Base-by-base conservation (phyloP, 2,329 filamentous ascomycete species). In the Verticillium zaregamsianum region DNA sequence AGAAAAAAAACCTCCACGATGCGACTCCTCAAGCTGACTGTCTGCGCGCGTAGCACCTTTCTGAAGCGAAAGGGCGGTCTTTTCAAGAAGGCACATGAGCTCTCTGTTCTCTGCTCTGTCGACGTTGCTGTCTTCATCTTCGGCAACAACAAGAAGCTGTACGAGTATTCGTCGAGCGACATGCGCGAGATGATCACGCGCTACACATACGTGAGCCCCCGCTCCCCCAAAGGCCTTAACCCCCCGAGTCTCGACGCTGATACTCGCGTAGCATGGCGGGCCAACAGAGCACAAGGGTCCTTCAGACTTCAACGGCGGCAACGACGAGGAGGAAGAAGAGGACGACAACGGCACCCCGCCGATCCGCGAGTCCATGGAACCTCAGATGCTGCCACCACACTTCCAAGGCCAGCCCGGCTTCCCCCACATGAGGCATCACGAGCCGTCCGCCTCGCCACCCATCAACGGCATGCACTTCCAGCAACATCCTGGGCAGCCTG, bases 71-170 rank as follows among this genome's bases (percentile, higher is more conserved):
- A 99, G 79, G 95, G 94, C 70, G 95, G 95, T 71, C 83, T 99
- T 58, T 99, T 99, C 86, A 99, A 99, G 83, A 99, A 99, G 86
- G 95, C 95, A 60, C 93, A 99, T 76, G 95, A 99, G 84, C 86
- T 99, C 59, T 97, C 94, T 59, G 95, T 99, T 56, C 89, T 99
- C 66, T 99, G 95, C 77, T 97, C 93, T 45, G 95, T 99, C 74
- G 95, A 99, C 76, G 95, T 99, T 68, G 95, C 95, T 49, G 95
- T 99, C 72, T 95, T 99, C 76, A 97, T 99, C 71, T 98, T 98
- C 73, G 94, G 94, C 66, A 93, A 92, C 79, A 99, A 99, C 78
- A 99, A 98, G 84, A 98, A 98, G 80, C 85, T 99, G 31, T 97
- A 98, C 77, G 93, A 99, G 77, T 99, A 97, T 76, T 98, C 93